These are phyloP conservation scores for Chalciporus sphaerocephalus DNA, from an alignment of 768 basidiomycete genomes.

Conservation along the genomic window DNA sequence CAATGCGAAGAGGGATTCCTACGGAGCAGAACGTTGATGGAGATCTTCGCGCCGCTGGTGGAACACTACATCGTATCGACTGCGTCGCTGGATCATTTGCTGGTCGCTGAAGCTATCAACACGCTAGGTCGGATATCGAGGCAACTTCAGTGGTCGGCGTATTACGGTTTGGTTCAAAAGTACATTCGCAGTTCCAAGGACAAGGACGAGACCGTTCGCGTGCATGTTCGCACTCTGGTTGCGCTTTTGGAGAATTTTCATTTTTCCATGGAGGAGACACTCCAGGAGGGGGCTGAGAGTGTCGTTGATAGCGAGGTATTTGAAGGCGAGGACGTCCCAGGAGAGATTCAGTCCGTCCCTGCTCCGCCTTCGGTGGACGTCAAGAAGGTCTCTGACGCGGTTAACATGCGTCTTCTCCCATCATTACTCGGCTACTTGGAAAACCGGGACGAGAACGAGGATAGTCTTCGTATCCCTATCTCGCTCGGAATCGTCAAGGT, in stretches of 20 bases:
- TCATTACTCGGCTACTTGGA: slow-evolving; percentile 76
- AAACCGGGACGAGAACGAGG: slow-evolving; percentile 78
- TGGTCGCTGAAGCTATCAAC: slow-evolving; percentile 85
- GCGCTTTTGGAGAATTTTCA: slow-evolving; percentile 86
- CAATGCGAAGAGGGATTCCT: slow-evolving; percentile 63
- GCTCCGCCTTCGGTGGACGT: slow-evolving; percentile 12
- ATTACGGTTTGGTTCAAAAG: slow-evolving; percentile 73
- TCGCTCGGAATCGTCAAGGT: slow-evolving; percentile 83
- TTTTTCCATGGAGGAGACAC: slow-evolving; percentile 71
- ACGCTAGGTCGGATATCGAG: slow-evolving; percentile 75
- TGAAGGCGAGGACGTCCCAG: slow-evolving; percentile 25
- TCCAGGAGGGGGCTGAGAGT: slow-evolving; percentile 31
- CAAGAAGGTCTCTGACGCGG: slow-evolving; percentile 62
- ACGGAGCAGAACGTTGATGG: slow-evolving; percentile 64
- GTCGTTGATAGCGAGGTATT: slow-evolving; percentile 30
- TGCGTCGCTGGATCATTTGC: slow-evolving; percentile 68
- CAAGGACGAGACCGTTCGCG: slow-evolving; percentile 70
- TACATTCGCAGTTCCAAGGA: slow-evolving; percentile 67
- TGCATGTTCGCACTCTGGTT: slow-evolving; percentile 82
- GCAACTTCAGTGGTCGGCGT: slow-evolving; percentile 78
- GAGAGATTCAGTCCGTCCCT: slow-evolving; percentile 5
- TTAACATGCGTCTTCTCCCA: slow-evolving; percentile 74
- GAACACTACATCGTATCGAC: slow-evolving; percentile 70
- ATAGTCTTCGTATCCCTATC: slow-evolving; percentile 82
- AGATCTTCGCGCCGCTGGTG: slow-evolving; percentile 84